Percentiles rank a stretch among this genome's conserved stretches.
These are phyloP conservation scores for Ophiobolus disseminans DNA, from an alignment of 2,329 filamentous ascomycete genomes.

Conservation along the genomic window DNA sequence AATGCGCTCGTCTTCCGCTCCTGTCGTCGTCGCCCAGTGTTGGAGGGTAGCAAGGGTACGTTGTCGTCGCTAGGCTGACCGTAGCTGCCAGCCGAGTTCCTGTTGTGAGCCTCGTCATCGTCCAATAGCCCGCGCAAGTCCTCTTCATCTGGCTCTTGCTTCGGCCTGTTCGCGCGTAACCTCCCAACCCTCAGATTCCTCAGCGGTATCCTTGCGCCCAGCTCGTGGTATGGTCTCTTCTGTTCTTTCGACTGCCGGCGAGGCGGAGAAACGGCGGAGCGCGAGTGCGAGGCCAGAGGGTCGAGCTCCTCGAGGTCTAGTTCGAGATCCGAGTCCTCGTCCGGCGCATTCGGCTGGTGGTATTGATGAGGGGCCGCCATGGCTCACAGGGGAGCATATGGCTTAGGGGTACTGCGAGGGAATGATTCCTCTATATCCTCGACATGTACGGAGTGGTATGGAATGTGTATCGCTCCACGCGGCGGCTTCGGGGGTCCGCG, in stretches of 20 bases:
- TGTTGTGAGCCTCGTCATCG: constrained; percentile 63
- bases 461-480: constrained; percentile 4
- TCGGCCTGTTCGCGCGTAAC: constrained; percentile 50
- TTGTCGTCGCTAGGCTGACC: constrained; percentile 69
- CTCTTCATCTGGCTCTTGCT: constrained; percentile 63
- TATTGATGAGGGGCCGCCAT: constrained; percentile 57
- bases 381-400: constrained; percentile 42
- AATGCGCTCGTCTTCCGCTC: constrained; percentile 44
- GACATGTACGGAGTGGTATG: constrained; percentile 17
- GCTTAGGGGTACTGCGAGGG: neutral
- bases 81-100: constrained; percentile 66
- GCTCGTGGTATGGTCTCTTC: constrained; percentile 47
- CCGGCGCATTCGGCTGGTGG: constrained; percentile 65
- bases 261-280: constrained; percentile 31
- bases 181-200: constrained; percentile 63
- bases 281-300: constrained; percentile 54
- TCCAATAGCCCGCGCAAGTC: constrained; percentile 73
- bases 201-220: constrained; percentile 70
- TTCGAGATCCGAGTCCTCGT: constrained; percentile 76
- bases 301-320: constrained; percentile 83
- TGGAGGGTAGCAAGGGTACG: constrained; percentile 70
- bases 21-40: constrained; percentile 31
- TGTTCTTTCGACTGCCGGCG: constrained; percentile 40
- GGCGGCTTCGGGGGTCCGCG: constrained; percentile 36
- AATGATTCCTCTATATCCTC: constrained; percentile 14